Base-by-base conservation (phyloP, 2,329 filamentous ascomycete genomes). In the Nannizziopsis arthrosporioides region DNA sequence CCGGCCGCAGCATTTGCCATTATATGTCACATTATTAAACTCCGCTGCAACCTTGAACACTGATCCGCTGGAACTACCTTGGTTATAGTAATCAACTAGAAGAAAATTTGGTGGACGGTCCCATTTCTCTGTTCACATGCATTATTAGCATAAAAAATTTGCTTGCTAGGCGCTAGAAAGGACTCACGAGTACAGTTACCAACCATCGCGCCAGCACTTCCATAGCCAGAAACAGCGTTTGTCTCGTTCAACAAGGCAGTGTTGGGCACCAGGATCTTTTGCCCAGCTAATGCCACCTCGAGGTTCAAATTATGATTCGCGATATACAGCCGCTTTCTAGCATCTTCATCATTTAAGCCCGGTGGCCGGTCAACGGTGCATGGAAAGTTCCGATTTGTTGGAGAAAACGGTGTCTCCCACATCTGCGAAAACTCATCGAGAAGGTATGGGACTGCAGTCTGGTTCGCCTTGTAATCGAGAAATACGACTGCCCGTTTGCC, bases 271-370 rank as follows among this genome's bases (percentile, higher is more conserved):
- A 88, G 69, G 40, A 92, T 62, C 15, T 73, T 69, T 12, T 75
- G 61, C 27, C 78, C 78, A 2, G 81, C 77, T 32, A 93, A 66
- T 46, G 76, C 75, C 53, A 94, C 76, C 55, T 88, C 75, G 51
- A 82, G 75, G 63, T 94, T 94, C 50, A 94, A 74, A 62, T 95
- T 95, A 70, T 95, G 89, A 66, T 95, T 95, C 59, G 84, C 77
- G 60, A 94, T 74, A 62, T 89, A 93, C 66, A 94, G 73, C 38
- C 81, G 75, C 27, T 81, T 71, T 50, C 71, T 69, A 0, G 77
- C 74, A 6, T 77, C 72, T 1, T 73, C 66, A 0, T 62, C 59
- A 2, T 68, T 58, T 49, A 93, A 68, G 38, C 76, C 69, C 0
- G 85, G 85, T 0, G 89, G 88, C 0, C 89, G 81, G 61, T 94